Conservation (phyloP, 2,329 filamentous ascomycete genomes). For the Neurospora crassa region DNA sequence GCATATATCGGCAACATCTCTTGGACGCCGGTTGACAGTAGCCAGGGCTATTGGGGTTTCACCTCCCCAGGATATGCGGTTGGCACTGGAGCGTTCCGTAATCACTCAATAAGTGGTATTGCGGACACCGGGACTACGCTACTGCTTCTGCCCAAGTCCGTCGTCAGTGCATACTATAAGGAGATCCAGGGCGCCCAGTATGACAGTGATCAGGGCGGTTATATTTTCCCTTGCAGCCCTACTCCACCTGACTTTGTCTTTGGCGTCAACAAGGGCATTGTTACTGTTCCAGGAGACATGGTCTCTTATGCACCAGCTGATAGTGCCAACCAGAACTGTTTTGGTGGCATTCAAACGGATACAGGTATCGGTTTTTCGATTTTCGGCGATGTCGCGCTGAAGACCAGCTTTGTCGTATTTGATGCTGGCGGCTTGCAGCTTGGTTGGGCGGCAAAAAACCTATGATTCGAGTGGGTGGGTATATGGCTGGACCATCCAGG, state of each 20-base stretch:
- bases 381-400: slow-evolving; percentile 17
- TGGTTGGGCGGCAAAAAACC: slow-evolving; percentile 13
- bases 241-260: slow-evolving; percentile 40
- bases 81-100: slow-evolving; percentile 23
- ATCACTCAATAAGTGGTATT: slow-evolving; percentile 30
- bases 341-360: slow-evolving; percentile 51
- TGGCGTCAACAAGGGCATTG: slow-evolving; percentile 30
- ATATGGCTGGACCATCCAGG: neutral
- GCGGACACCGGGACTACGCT: slow-evolving; percentile 53
- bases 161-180: slow-evolving; percentile 42
- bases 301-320: slow-evolving; percentile 40
- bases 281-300: slow-evolving; percentile 39
- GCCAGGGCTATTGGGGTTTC: slow-evolving; percentile 57
- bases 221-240: slow-evolving; percentile 40
- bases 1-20: slow-evolving; percentile 47
- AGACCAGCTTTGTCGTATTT: slow-evolving; percentile 18
- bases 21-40: slow-evolving; percentile 45
- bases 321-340: slow-evolving; percentile 36
- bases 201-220: slow-evolving; percentile 33
- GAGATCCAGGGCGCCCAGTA: slow-evolving; percentile 34
- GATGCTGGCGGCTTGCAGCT: slow-evolving; percentile 9
- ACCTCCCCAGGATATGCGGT: slow-evolving; percentile 25
- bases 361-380: slow-evolving; percentile 14
- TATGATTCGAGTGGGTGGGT: neutral
- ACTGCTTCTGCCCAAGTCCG: slow-evolving; percentile 36